These are phyloP conservation scores for Candolleomyces efflorescens DNA, from an alignment of 768 basidiomycete genomes.

Conservation along the genomic window DNA sequence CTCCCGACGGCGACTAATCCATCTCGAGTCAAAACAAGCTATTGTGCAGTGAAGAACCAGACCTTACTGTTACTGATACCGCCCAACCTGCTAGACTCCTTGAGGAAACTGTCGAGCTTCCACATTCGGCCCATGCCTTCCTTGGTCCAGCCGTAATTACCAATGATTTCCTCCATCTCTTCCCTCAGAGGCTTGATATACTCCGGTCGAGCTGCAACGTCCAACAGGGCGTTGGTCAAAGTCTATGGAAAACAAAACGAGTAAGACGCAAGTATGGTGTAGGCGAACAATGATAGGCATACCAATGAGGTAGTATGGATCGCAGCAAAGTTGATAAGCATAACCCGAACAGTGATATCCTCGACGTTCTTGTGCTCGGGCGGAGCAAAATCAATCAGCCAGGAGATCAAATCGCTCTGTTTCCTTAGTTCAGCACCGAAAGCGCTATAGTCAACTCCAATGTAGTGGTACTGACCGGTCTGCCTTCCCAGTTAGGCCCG, in stretches of 20 bases:
- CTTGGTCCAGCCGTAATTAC: conserved; percentile 31
- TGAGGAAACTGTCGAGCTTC: conserved; percentile 43
- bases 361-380: conserved; percentile 25
- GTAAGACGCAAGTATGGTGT: background rate
- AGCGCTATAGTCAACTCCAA: background rate
- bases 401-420: conserved; percentile 43
- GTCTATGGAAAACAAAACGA: conserved; percentile 17
- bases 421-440: no score
- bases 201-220: conserved; percentile 31
- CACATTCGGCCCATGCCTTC: conserved; percentile 32
- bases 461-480: conserved; percentile 16
- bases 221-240: conserved; percentile 29
- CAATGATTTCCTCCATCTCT: conserved; percentile 34
- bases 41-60: background rate
- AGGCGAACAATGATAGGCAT: background rate
- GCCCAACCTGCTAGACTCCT: conserved; percentile 27
- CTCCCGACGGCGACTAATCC: conserved; percentile 20
- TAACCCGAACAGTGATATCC: conserved; percentile 19
- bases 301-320: conserved; percentile 39
- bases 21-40: background rate
- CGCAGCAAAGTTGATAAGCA: conserved; percentile 34
- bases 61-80: conserved; percentile 1
- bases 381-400: conserved; percentile 37
- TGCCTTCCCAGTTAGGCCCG: conserved; percentile 21
- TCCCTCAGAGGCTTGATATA: conserved; percentile 32